These are phyloP conservation scores for Hanseniaspora vineae DNA, from an alignment of 805 yeast species.

Conservation along the genomic window DNA sequence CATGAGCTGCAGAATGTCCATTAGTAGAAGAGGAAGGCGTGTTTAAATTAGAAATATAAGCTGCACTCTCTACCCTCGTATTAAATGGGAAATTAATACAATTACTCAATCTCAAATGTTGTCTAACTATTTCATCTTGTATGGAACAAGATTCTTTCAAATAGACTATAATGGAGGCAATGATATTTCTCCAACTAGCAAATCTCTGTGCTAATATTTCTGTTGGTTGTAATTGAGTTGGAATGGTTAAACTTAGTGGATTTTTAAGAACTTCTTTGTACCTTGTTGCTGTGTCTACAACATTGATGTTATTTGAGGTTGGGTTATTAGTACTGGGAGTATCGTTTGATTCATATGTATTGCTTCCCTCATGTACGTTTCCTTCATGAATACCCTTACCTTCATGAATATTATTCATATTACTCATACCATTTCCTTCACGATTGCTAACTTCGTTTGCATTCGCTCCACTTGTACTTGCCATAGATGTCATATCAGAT, in stretches of 20 bases:
- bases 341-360: too few relatives aligned
- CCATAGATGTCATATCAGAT: too few relatives aligned
- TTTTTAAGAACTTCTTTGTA: slow-evolving; percentile 29
- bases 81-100: slow-evolving; percentile 42
- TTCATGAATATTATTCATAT: too few relatives aligned
- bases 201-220: slow-evolving; percentile 77
- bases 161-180: slow-evolving; percentile 62
- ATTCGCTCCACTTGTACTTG: too few relatives aligned
- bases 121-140: slow-evolving; percentile 80
- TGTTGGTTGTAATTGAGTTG: slow-evolving; percentile 63
- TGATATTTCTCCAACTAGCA: slow-evolving; percentile 72
- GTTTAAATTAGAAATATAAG: slow-evolving; percentile 7
- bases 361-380: too few relatives aligned
- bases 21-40: neutral
- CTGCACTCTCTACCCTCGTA: slow-evolving; percentile 2
- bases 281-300: slow-evolving; percentile 7
- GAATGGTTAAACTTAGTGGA: slow-evolving; percentile 37
- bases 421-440: too few relatives aligned
- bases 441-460: too few relatives aligned
- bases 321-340: slow-evolving; percentile 5
- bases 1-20: neutral
- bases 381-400: too few relatives aligned
- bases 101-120: slow-evolving; percentile 67
- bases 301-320: slow-evolving; percentile 1
- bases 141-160: slow-evolving; percentile 69